Evolutionary conservation across 2,329 filamentous ascomycete genomes (phyloP).

Genomic region (Aquanectria penicillioides): DNA sequence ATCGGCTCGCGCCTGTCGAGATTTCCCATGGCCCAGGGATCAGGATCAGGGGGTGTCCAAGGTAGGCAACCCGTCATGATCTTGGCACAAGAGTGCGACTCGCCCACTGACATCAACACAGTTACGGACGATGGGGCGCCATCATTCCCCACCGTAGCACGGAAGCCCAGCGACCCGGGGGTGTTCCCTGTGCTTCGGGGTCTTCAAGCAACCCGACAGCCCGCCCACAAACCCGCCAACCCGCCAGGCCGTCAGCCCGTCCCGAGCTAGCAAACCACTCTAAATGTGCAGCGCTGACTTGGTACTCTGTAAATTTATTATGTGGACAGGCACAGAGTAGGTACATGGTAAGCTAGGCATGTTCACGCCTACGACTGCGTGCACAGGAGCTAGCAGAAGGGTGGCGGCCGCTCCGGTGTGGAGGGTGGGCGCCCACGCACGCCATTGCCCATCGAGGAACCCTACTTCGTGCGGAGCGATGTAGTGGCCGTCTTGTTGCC

Average conservation of each 20-base stretch:
- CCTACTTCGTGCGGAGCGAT: too few relatives aligned
- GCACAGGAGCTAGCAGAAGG: too few relatives aligned
- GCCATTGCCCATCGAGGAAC: too few relatives aligned
- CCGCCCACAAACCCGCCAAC: constrained; percentile 35
- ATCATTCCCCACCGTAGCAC: background rate
- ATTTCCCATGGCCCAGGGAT: background rate
- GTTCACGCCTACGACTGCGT: too few relatives aligned
- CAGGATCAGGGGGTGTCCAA: constrained; percentile 3
- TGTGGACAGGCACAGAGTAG: too few relatives aligned
- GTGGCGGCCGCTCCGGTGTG: constrained; percentile 20
- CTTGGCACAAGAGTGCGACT: background rate
- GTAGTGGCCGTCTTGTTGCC: too few relatives aligned
- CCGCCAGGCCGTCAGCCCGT: constrained; percentile 21
- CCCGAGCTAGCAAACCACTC: constrained; percentile 15
- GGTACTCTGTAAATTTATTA: too few relatives aligned
- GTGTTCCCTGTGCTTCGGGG: constrained; percentile 36
- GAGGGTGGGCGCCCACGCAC: too few relatives aligned
- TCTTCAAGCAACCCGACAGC: constrained; percentile 46
- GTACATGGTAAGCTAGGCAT: too few relatives aligned
- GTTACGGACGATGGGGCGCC: background rate
- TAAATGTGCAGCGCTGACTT: background rate
- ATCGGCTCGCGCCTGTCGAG: constrained; percentile 7
- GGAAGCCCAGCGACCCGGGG: constrained; percentile 10
- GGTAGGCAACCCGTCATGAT: background rate
- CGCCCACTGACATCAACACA: background rate